Conservation (phyloP, 2,329 filamentous ascomycete species). For the Remersonia thermophila region DNA sequence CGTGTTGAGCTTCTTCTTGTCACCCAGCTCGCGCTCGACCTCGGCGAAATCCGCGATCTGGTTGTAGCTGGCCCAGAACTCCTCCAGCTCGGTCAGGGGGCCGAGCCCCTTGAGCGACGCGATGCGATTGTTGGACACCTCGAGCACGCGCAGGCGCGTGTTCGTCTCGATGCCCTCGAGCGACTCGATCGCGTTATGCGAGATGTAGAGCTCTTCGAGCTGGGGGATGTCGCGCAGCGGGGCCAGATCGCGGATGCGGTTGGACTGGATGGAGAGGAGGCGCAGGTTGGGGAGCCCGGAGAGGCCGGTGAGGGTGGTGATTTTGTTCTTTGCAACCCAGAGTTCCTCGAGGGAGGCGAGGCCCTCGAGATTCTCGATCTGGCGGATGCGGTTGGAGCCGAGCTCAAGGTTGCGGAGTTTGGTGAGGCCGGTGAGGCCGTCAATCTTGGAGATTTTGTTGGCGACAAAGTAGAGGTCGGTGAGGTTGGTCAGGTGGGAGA, state of each 20-base stretch:
- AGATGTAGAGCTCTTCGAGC: conserved; percentile 90
- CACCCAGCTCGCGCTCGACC: conserved; percentile 60
- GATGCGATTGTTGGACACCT: conserved; percentile 83
- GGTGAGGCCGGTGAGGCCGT: conserved; percentile 63
- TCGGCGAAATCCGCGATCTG: conserved; percentile 68
- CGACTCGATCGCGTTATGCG: conserved; percentile 77
- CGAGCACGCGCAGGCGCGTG: conserved; percentile 60
- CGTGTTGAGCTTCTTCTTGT: conserved; percentile 71
- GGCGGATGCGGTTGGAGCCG: conserved; percentile 80
- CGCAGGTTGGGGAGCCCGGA: conserved; percentile 64
- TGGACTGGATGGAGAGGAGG: conserved; percentile 89
- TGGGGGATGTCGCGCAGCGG: conserved; percentile 62
- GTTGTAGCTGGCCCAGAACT: conserved; percentile 93
- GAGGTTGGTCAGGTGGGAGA: conserved; percentile 64
- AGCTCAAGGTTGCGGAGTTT: conserved; percentile 77
- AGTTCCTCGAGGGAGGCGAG: conserved; percentile 72
- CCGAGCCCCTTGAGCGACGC: conserved; percentile 60
- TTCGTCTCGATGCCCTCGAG: conserved; percentile 61
- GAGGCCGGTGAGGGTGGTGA: conserved; percentile 69
- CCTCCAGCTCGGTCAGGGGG: conserved; percentile 60
- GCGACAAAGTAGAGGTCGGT: conserved; percentile 85
- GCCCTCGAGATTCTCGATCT: conserved; percentile 73
- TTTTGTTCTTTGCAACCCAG: conserved; percentile 96
- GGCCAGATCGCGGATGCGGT: conserved; percentile 69
- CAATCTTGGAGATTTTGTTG: conserved; percentile 84